Conservation (phyloP, 1,284 basidiomycete genomes). For the Takashimella koratensis region DNA sequence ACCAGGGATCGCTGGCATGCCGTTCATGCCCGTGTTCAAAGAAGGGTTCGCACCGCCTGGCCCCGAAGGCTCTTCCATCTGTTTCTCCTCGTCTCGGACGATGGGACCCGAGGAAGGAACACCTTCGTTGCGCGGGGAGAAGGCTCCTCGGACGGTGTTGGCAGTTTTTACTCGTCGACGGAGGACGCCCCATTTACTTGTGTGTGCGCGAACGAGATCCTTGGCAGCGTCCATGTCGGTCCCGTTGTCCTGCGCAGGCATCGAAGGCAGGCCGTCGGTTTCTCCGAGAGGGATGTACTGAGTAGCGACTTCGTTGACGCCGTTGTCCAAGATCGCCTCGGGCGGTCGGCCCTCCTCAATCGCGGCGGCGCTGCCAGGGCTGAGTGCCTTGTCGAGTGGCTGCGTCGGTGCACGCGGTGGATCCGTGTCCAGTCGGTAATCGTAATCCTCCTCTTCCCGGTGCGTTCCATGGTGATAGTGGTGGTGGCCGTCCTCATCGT, state of each 20-base stretch:
- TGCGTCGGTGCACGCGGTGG: conserved; percentile 14
- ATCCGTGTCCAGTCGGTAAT: conserved; percentile 45
- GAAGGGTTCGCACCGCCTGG: conserved; percentile 7
- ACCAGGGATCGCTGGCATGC: conserved; percentile 20
- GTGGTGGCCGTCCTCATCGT: background rate
- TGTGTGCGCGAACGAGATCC: conserved; percentile 48
- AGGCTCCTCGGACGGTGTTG: background rate
- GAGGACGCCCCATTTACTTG: conserved; percentile 43
- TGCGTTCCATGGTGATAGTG: conserved; percentile 6
- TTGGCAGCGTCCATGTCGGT: conserved; percentile 32
- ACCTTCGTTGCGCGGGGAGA: conserved; percentile 2
- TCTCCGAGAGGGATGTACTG: conserved; percentile 50
- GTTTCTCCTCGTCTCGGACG: conserved; percentile 2
- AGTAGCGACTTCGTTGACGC: conserved; percentile 28
- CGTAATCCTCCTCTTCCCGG: conserved; percentile 42
- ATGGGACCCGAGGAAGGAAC: background rate
- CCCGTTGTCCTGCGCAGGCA: conserved; percentile 21
- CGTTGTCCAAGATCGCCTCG: conserved; percentile 26
- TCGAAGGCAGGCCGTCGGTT: conserved; percentile 49
- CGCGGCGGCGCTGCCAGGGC: background rate
- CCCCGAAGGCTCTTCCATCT: background rate
- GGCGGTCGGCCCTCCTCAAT: conserved; percentile 11
- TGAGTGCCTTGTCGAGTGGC: conserved; percentile 3
- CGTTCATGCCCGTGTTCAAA: background rate
- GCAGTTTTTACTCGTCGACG: conserved; percentile 32